Percentiles rank a stretch among this genome's conserved stretches.
These are phyloP conservation scores for Paratinospora sagittata DNA, from an alignment of 164 flowering plant species.

Conservation along the genomic window DNA sequence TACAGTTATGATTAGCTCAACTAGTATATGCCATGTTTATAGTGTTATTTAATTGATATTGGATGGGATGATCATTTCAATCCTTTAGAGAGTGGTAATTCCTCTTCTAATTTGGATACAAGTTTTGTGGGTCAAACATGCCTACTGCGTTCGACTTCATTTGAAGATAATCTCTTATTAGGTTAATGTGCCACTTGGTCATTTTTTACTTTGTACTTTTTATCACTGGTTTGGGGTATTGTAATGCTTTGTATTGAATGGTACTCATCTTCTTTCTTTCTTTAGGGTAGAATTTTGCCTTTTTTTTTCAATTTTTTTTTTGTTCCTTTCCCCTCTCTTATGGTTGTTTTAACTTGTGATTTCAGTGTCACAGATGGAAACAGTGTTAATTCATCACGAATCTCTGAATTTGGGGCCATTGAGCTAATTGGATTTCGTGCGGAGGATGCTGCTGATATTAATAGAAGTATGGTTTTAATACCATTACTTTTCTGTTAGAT, in stretches of 20 bases:
- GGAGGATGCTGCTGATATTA: constrained; percentile 51
- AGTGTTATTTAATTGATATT: background rate
- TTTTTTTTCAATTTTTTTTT: background rate
- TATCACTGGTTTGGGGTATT: no score
- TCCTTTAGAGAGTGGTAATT: no score
- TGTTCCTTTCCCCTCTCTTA: background rate
- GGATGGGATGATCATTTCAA: background rate
- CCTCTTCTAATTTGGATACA: no score
- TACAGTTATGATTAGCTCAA: background rate
- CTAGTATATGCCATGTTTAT: background rate
- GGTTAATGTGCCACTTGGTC: no score
- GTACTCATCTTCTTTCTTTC: background rate
- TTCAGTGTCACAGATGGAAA: constrained; percentile 51
- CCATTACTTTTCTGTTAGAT: background rate
- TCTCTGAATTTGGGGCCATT: constrained; percentile 43
- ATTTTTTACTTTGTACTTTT: no score
- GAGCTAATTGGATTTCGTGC: constrained; percentile 55
- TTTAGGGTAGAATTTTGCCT: background rate
- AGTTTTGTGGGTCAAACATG: no score
- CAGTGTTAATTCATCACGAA: no score
- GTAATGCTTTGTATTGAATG: background rate
- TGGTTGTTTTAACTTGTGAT: constrained; percentile 8
- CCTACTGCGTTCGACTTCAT: no score
- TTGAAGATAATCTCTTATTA: no score
- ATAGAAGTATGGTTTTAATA: constrained; percentile 40